These are phyloP conservation scores for Tetradesmus obliquus DNA, from an alignment of 139 green algal genomes.

Conservation along the genomic window DNA sequence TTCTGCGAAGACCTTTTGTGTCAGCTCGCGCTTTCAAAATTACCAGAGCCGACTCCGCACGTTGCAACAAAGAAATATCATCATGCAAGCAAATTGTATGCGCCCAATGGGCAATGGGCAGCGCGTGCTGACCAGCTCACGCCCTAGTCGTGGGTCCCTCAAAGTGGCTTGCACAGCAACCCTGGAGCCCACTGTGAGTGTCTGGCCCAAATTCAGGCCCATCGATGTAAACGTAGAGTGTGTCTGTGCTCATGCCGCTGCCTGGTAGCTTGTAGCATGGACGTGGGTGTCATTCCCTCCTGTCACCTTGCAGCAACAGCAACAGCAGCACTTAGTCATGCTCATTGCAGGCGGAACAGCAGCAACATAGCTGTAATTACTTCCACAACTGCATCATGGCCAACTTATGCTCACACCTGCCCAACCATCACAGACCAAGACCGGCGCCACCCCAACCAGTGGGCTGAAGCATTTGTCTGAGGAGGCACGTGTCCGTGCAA, in stretches of 20 bases:
- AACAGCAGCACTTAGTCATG: not conserved
- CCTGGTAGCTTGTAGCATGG: not conserved
- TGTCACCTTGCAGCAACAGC: not conserved
- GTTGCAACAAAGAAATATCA: not conserved
- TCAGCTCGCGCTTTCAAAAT: too few species aligned
- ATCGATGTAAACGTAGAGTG: not conserved
- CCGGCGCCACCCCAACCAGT: not conserved
- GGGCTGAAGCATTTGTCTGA: slow-evolving; percentile 77
- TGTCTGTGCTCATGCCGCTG: not conserved
- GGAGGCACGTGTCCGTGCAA: slow-evolving; percentile 62
- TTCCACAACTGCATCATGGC: not conserved
- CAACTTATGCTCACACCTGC: not conserved
- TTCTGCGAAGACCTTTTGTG: not conserved
- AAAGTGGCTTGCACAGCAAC: slow-evolving; percentile 15
- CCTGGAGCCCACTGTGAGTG: not conserved
- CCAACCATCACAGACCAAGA: not conserved
- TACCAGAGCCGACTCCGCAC: not conserved
- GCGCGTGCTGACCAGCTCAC: not conserved
- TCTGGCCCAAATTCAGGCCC: not conserved
- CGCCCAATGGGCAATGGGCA: not conserved
- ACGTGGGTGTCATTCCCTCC: not conserved
- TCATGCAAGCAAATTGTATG: not conserved
- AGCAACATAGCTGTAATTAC: not conserved
- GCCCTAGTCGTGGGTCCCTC: not conserved
- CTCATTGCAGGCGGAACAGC: not conserved